Conservation (phyloP, 1,284 basidiomycete species). For the Ustilago crameri region DNA sequence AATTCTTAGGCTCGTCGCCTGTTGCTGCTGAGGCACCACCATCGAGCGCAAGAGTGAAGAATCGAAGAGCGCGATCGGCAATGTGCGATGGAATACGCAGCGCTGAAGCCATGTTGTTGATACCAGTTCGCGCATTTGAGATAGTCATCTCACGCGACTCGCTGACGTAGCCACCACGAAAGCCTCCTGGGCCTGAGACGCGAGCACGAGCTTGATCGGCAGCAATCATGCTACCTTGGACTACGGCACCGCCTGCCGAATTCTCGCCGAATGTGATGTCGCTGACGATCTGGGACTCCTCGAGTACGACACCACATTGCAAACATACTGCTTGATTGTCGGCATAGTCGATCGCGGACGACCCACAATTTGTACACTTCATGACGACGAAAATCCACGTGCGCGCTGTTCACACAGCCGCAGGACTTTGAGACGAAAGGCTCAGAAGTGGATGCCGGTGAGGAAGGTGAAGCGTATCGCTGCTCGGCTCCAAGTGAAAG, state of each 20-base stretch:
- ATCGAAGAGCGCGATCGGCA: conserved; percentile 81
- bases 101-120: conserved; percentile 81
- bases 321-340: conserved; percentile 61
- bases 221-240: conserved; percentile 93
- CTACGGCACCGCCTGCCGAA: conserved; percentile 89
- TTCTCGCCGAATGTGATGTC: conserved; percentile 95
- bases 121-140: conserved; percentile 83
- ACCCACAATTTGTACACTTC: conserved; percentile 64
- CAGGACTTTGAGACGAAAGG: too few species aligned
- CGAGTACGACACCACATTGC: conserved; percentile 75
- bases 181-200: conserved; percentile 61
- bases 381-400: conserved; percentile 16
- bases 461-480: too few species aligned
- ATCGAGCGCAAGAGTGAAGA: conserved; percentile 92
- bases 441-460: background rate
- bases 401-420: background rate
- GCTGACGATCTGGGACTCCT: conserved; percentile 93
- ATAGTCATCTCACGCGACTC: conserved; percentile 82
- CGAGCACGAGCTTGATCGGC: conserved; percentile 78
- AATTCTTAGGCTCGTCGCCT: conserved; percentile 62
- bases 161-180: conserved; percentile 62
- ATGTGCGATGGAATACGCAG: conserved; percentile 83
- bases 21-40: conserved; percentile 70
- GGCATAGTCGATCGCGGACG: conserved; percentile 57
- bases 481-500: too few species aligned